Percentiles rank a stretch among this genome's conserved stretches.
Evolutionary conservation across 2,329 filamentous ascomycete genomes (phyloP).

Genomic region (Colletotrichum agaves): DNA sequence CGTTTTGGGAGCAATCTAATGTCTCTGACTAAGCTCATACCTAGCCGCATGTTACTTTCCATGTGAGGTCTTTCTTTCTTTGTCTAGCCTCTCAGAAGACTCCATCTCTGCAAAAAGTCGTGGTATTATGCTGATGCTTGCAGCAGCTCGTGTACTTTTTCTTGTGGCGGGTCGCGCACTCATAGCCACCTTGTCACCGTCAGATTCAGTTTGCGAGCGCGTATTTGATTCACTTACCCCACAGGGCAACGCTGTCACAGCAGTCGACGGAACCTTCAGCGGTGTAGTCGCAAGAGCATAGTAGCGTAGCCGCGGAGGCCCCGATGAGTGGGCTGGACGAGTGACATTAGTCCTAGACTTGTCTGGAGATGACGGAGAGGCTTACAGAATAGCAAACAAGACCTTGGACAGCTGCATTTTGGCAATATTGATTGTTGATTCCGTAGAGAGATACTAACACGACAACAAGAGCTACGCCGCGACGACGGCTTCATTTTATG

Average conservation of each 20-base stretch:
- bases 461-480: too few species aligned
- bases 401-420: conserved; percentile 8
- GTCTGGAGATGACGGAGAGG: background rate
- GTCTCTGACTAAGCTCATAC: too few species aligned
- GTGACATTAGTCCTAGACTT: background rate
- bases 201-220: background rate
- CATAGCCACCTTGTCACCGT: background rate
- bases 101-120: conserved; percentile 12
- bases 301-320: background rate
- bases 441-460: too few species aligned
- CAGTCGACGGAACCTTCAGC: conserved; percentile 1
- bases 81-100: background rate
- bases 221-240: background rate
- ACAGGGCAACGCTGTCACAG: conserved; percentile 8
- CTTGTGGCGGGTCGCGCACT: background rate
- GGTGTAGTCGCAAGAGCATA: conserved; percentile 15
- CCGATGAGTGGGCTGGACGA: conserved; percentile 1
- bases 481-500: too few species aligned
- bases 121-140: background rate
- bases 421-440: background rate
- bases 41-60: background rate
- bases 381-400: conserved; percentile 2
- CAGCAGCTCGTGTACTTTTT: conserved; percentile 1
- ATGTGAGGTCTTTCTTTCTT: too few species aligned
- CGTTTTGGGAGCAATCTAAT: too few species aligned